Conservation (phyloP, 495 filamentous ascomycete genomes). For the Mycothermus thermophilus region DNA sequence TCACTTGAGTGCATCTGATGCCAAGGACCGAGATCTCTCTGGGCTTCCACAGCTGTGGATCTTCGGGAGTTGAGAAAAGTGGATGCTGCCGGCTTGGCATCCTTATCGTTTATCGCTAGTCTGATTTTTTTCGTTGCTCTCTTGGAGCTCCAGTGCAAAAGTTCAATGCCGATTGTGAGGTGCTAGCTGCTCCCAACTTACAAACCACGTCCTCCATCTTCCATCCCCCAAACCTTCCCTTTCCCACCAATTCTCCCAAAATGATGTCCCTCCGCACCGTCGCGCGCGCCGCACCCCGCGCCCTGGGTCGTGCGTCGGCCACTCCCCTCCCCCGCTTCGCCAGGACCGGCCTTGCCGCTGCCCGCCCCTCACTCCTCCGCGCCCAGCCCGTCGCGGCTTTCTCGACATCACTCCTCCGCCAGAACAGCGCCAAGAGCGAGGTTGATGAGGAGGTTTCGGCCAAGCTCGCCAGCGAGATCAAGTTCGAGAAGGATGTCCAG, state of each 20-base stretch:
- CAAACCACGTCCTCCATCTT: constrained; percentile 1
- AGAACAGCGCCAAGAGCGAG: constrained; percentile 32
- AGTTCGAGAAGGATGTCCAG: constrained; percentile 46
- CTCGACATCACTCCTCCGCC: constrained; percentile 50
- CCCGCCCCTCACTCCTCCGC: constrained; percentile 24
- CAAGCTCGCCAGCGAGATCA: constrained; percentile 66
- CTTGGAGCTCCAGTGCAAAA: no score
- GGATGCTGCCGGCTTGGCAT: no score
- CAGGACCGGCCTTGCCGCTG: constrained; percentile 15
- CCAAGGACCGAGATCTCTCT: no score
- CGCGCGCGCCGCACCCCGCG: constrained; percentile 57
- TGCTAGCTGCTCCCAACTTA: constrained; percentile 1
- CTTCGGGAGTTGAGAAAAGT: no score
- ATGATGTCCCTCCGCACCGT: constrained; percentile 68
- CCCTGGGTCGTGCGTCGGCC: constrained; percentile 46
- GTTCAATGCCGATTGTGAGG: no score
- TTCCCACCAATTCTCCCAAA: constrained; percentile 18
- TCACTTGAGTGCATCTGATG: no score
- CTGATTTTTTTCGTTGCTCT: no score
- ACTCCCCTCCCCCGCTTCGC: constrained; percentile 37
- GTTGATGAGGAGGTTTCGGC: constrained; percentile 60
- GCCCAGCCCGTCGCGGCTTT: constrained; percentile 53
- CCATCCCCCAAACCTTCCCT: constrained; percentile 1
- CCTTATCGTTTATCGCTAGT: no score
- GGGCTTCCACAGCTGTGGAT: no score